These are phyloP conservation scores for Arabidopsis arenosa DNA, from an alignment of 345 rosid species.

Conservation along the genomic window DNA sequence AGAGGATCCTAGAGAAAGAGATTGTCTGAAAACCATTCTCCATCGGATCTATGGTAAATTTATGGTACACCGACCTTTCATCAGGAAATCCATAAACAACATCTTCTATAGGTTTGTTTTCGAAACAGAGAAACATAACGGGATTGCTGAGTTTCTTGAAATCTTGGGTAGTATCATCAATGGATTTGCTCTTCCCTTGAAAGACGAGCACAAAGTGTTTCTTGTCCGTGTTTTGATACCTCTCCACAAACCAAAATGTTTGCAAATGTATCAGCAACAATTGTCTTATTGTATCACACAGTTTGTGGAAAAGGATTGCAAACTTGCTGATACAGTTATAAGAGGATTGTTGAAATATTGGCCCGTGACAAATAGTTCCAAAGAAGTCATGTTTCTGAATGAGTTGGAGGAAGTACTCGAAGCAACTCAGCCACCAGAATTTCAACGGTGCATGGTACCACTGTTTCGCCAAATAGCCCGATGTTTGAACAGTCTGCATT, in stretches of 20 bases:
- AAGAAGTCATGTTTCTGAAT: slow-evolving; percentile 72
- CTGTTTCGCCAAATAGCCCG: slow-evolving; percentile 69
- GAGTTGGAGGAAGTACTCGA: slow-evolving; percentile 79
- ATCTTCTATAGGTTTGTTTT: slow-evolving; percentile 67
- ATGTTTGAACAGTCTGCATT: slow-evolving; percentile 75
- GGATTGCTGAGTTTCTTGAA: slow-evolving; percentile 74
- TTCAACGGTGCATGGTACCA: slow-evolving; percentile 73
- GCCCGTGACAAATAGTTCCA: slow-evolving; percentile 74
- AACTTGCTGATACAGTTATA: slow-evolving; percentile 67
- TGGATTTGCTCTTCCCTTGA: slow-evolving; percentile 77
- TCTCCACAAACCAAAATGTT: slow-evolving; percentile 74
- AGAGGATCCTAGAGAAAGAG: slow-evolving; percentile 76
- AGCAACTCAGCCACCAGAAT: slow-evolving; percentile 74
- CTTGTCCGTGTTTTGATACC: slow-evolving; percentile 70
- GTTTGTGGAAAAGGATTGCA: slow-evolving; percentile 77
- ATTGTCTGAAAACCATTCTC: slow-evolving; percentile 68
- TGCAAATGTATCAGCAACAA: slow-evolving; percentile 75
- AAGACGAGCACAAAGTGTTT: slow-evolving; percentile 77
- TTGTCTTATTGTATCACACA: slow-evolving; percentile 69
- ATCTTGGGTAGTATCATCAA: slow-evolving; percentile 77
- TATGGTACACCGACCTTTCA: slow-evolving; percentile 77
- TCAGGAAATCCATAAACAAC: slow-evolving; percentile 71
- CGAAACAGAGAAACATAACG: slow-evolving; percentile 77
- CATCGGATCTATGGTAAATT: slow-evolving; percentile 77
- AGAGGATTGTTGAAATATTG: slow-evolving; percentile 70